Percentiles rank a stretch among this genome's conserved stretches.
Evolutionary conservation across 805 yeast species (phyloP).

Genomic region (Dipodascus geniculatus): DNA sequence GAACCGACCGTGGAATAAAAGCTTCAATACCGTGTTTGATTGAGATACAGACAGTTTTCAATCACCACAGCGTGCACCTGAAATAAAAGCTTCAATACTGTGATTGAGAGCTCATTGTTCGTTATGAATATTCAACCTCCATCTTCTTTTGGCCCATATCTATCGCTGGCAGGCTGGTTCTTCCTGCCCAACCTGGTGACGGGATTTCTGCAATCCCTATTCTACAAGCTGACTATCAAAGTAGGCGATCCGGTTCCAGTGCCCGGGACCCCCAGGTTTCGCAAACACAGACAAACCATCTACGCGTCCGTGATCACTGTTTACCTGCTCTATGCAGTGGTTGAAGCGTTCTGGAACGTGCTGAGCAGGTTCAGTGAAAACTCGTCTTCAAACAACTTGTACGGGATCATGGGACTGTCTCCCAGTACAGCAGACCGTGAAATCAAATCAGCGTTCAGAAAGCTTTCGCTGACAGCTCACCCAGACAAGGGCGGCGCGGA

Average conservation of each 20-base stretch:
- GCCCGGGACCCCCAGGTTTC: slow-evolving; percentile 5
- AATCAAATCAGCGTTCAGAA: slow-evolving; percentile 15
- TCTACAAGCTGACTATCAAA: slow-evolving; percentile 10
- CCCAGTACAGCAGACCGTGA: slow-evolving; percentile 11
- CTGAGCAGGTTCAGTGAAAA: slow-evolving; percentile 5
- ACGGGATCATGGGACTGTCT: slow-evolving; percentile 15
- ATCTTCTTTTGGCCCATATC: slow-evolving; percentile 1
- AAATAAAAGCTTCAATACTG: too few relatives aligned
- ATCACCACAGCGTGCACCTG: too few relatives aligned
- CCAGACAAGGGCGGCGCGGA: slow-evolving; percentile 25
- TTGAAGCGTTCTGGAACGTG: slow-evolving; percentile 13
- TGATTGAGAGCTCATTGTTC: too few relatives aligned
- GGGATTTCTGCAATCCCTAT: slow-evolving; percentile 12
- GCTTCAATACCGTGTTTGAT: too few relatives aligned
- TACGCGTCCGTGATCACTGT: slow-evolving; percentile 11
- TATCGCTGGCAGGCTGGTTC: slow-evolving; percentile 14
- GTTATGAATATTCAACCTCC: background rate
- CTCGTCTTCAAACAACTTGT: slow-evolving; percentile 11
- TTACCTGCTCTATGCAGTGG: slow-evolving; percentile 15
- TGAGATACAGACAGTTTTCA: too few relatives aligned
- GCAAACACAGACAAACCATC: slow-evolving; percentile 9
- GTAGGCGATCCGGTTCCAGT: slow-evolving; percentile 6
- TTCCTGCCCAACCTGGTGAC: slow-evolving; percentile 15
- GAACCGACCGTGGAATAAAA: too few relatives aligned
- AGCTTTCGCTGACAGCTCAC: slow-evolving; percentile 18